Evolutionary conservation across 306 rosid genomes (phyloP), one percentile per base, ranked within the genome.

Genomic region (Dryas drummondii): DNA sequence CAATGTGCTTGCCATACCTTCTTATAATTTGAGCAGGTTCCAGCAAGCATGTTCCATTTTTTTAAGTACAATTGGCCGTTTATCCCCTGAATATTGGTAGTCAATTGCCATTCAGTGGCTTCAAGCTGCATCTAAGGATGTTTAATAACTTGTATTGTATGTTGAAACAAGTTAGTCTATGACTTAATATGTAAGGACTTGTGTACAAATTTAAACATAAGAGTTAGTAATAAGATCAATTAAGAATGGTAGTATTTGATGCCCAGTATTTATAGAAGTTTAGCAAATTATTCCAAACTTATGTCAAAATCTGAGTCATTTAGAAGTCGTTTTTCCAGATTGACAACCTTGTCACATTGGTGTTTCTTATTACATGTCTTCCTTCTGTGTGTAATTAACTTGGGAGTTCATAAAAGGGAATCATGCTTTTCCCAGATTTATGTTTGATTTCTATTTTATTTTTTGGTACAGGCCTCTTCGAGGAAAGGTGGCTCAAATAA

Each of bases 381-480:
- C 11, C 19, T 44, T 10, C 49, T 66, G 12, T 52, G 13, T 40
- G 13, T 56, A 49, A 49, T 57, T 56, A 55, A 4, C 32, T 16
- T 46, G 58, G 58, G 50, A 64, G 55, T 73, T 62, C 66, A 47
- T 32, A 49, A 46, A 48, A 32, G 55, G 4, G 44, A 6, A 51
- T 51, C 14, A n/a, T 48, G 49, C 5, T 9, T 68, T 10, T 3
- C 57, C 13, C 13, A 8, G 14, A 12, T 32, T 32, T 71, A 59
- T 40, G 27, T 16, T 3, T 65, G 22, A 41, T 65, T 52, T 4
- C 7, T 74, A 60, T 53, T 52, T 19, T 78, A 9, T 51, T 62
- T 51, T 62, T 60, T 62, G 62, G 50, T 40, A 71, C 81, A 94
- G 98, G 92, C 78, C 37, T 86, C 93, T 83, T 81, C 91, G 40